Percentiles rank a stretch among this genome's conserved stretches.
Evolutionary conservation across 257 asterid species (phyloP).

Genomic region (Solanum clarkiae): DNA sequence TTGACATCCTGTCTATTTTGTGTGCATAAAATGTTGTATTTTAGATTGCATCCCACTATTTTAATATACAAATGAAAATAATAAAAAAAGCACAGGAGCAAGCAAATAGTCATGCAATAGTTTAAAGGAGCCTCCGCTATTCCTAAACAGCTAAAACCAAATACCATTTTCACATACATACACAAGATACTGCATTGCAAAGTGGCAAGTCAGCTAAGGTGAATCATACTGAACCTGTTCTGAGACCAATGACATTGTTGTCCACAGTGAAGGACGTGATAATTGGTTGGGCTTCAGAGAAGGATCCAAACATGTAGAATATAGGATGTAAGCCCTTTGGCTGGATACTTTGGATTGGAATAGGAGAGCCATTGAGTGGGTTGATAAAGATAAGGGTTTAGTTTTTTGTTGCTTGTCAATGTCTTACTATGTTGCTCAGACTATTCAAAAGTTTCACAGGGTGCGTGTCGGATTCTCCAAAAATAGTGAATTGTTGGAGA

Average conservation of each 20-base stretch:
- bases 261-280: not conserved
- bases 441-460: too few species aligned
- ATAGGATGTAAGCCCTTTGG: not conserved
- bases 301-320: not conserved
- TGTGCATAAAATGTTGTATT: not conserved
- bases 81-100: not conserved
- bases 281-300: not conserved
- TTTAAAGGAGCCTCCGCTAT: not conserved
- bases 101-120: not conserved
- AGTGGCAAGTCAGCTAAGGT: not conserved
- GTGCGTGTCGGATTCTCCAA: too few species aligned
- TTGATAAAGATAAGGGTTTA: not conserved
- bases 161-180: not conserved
- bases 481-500: too few species aligned
- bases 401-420: not conserved
- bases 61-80: not conserved
- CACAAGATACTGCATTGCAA: not conserved
- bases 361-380: not conserved
- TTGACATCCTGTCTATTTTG: not conserved
- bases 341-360: not conserved
- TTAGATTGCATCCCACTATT: not conserved
- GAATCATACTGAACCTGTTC: not conserved
- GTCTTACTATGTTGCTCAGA: not conserved
- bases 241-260: not conserved
- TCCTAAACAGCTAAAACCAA: not conserved